Conservation (phyloP, 257 asterid species). For the Ilex asprella region DNA sequence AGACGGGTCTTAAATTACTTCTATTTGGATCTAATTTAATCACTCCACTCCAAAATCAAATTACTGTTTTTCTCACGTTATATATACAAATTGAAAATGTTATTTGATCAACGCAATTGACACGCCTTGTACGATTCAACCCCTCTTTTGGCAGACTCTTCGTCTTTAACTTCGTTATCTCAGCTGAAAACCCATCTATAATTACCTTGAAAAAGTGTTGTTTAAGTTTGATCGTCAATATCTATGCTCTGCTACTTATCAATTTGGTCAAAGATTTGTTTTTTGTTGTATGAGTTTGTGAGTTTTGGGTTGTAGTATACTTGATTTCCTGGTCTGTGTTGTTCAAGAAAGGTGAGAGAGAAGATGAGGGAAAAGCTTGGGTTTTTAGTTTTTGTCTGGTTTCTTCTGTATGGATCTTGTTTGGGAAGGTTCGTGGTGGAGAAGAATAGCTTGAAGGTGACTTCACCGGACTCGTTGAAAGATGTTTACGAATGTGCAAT, state of each 20-base stretch:
- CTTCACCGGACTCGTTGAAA: conserved; percentile 67
- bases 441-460: conserved; percentile 81
- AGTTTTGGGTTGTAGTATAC: not conserved
- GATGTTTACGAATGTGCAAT: conserved; percentile 79
- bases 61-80: too few species aligned
- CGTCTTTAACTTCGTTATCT: too few species aligned
- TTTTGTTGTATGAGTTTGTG: not conserved
- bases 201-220: not conserved
- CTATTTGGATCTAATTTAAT: too few species aligned
- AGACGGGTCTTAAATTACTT: too few species aligned
- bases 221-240: not conserved
- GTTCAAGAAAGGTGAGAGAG: not conserved
- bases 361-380: conserved; percentile 48
- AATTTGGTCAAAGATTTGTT: not conserved
- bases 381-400: conserved; percentile 31
- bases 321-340: conserved; percentile 3
- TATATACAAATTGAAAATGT: too few species aligned
- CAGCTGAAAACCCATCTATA: not conserved
- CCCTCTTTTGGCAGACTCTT: too few species aligned
- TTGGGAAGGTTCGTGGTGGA: conserved; percentile 88
- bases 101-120: too few species aligned
- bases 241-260: conserved; percentile 2
- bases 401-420: conserved; percentile 46
- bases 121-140: too few species aligned
- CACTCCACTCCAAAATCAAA: too few species aligned